Evolutionary conservation across 2,329 filamentous ascomycete species (phyloP), one percentile per base, ranked within the genome.

Genomic region (Colletotrichum eremochloae): DNA sequence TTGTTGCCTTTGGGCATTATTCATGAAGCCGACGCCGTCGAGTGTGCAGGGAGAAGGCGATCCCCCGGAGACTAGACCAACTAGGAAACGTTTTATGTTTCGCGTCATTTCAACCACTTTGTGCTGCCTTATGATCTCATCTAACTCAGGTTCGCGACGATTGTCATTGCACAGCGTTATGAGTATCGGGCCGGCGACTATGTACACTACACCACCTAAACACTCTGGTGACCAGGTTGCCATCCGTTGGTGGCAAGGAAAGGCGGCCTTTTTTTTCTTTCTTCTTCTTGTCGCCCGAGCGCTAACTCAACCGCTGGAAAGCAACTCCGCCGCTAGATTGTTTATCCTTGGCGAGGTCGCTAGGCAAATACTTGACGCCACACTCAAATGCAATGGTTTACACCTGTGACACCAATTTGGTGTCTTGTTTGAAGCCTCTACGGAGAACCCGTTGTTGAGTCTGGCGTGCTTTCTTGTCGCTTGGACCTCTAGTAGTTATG

Each of bases 1-100:
- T 24, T 24, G 24, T 24, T 24, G 31, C 29, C 15, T 48, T 61
- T n/a, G 20, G 12, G 18, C 20, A 65, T 44, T 50, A 42, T 40
- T 52, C 40, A 40, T 29, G 40, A 24, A 52, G 46, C 57, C 44
- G 61, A 63, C 53, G 57, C 29, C 44, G 44, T 33, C 64, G 44
- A 33, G 38, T 42, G 12, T 67, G 55, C 18, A 18, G 52, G 36
- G 46, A 36, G 24, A 36, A 44, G 24, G 38, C 36, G 44, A 14
- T 64, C 38, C 48, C 48, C 11, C 53, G 50, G 33, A 44, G 18
- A 8, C 14, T 15, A 38, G 6, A 38, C 9, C 42, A 18, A 14
- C 14, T 44, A 24, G 42, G 15, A 18, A 42, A 31, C 20, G 14
- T 4, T 20, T 20, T 48, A 20, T 20, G 12, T 29, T 11, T 44